These are phyloP conservation scores for Wickerhamomyces bisporus DNA, from an alignment of 805 yeast species.

Conservation along the genomic window DNA sequence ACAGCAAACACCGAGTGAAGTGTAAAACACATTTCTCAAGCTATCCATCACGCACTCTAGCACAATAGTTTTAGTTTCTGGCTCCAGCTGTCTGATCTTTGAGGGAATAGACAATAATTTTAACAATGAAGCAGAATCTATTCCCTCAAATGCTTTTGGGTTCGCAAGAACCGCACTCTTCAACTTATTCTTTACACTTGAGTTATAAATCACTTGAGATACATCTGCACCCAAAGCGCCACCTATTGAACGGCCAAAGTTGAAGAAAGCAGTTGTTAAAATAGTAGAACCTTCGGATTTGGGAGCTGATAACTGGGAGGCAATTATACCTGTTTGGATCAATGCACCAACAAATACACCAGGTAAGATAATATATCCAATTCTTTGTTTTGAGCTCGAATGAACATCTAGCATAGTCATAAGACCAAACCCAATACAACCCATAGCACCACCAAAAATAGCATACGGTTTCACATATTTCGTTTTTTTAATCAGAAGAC, in stretches of 20 bases:
- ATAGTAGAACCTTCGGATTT: constrained; percentile 42
- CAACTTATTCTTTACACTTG: constrained; percentile 21
- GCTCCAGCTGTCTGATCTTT: background rate
- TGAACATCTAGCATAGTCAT: constrained; percentile 26
- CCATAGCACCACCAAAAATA: constrained; percentile 25
- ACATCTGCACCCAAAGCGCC: constrained; percentile 36
- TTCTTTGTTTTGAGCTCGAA: constrained; percentile 24
- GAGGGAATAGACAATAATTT: constrained; percentile 6
- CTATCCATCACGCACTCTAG: constrained; percentile 28
- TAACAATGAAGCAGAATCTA: background rate
- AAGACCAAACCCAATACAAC: constrained; percentile 31
- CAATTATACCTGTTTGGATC: constrained; percentile 29
- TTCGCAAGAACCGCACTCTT: background rate
- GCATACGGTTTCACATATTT: constrained; percentile 32
- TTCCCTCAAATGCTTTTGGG: constrained; percentile 4
- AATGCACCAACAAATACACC: constrained; percentile 33
- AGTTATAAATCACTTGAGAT: constrained; percentile 34
- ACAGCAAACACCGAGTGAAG: constrained; percentile 32
- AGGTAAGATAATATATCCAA: constrained; percentile 33
- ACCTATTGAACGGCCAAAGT: constrained; percentile 37
- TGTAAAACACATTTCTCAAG: constrained; percentile 36
- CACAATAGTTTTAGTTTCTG: constrained; percentile 11
- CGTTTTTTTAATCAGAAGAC: constrained; percentile 28
- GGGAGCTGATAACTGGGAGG: constrained; percentile 38
- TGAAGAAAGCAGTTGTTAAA: constrained; percentile 37